phyloP scores from a whole-genome alignment of 1,284 basidiomycete genomes.

The Erythrobasidium hasegawianum region DNA sequence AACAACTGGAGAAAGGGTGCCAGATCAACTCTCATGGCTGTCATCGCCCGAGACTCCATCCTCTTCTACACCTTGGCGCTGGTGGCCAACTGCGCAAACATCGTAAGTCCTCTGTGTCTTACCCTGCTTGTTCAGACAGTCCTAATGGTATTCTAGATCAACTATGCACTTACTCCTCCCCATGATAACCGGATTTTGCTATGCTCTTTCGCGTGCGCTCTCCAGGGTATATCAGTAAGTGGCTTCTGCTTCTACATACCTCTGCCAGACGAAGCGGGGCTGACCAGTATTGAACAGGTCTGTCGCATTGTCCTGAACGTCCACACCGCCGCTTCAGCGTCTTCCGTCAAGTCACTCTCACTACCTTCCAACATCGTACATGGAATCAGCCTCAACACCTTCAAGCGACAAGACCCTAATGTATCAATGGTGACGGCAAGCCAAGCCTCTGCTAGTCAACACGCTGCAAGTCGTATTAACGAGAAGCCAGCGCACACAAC shows the following conservation, averaged over 20 bases:
- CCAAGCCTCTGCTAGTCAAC: no score
- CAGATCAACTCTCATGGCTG: background rate
- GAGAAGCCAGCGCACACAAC: no score
- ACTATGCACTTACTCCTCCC: background rate
- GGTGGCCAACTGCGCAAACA: background rate
- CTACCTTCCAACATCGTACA: constrained; percentile 1
- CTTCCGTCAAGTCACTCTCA: background rate
- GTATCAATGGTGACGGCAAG: no score
- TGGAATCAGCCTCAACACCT: constrained; percentile 3
- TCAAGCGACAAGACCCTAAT: background rate
- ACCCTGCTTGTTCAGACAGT: no score
- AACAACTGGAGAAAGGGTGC: constrained; percentile 1
- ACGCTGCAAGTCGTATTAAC: no score
- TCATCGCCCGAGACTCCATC: background rate
- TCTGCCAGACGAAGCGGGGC: no score
- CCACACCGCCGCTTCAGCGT: background rate
- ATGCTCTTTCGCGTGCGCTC: background rate
- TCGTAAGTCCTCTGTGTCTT: background rate
- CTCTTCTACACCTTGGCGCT: background rate
- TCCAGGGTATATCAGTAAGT: background rate
- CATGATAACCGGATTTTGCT: background rate
- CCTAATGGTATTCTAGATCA: background rate
- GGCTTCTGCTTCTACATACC: background rate
- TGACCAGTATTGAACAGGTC: background rate
- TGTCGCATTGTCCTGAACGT: constrained; percentile 2